Base-by-base conservation (phyloP, 1,284 basidiomycete genomes). In the Cutaneotrichosporon mucoides region DNA sequence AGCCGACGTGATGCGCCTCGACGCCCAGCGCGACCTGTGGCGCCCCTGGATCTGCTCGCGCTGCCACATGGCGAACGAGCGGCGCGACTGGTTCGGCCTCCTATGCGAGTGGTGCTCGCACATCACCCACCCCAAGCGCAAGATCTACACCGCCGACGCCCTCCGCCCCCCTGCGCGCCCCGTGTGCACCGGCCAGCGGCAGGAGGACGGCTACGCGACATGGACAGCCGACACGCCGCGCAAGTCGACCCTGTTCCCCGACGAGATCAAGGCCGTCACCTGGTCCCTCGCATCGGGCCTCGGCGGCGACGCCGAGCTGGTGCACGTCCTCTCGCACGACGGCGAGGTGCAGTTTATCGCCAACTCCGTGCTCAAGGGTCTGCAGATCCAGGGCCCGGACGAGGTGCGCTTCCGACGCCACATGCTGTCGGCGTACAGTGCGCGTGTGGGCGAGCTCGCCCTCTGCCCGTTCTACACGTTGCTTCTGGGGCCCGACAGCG, bases 401-500 rank as follows among this genome's bases (percentile, higher is more conserved):
- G 59, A 61, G 45, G 51, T 69, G 5, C 65, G 61, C 0, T 60
- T 76, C 6, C 57, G 53, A 36, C 54, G 73, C 35, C 64, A 65
- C 24, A 51, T 57, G 15, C 53, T 62, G 36, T 45, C 55, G 5
- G 49, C 57, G 1, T 58, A 50, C 1, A 62, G 44, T 8, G 43
- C 49, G 2, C 53, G 54, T 4, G 34, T 44, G 1, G 53, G 65
- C 6, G 71, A 75, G 15, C 55, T 61, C 8, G 59, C 60, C 9
- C 56, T 73, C 7, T 72, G 68, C 1, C 70, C 69, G 0, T 73
- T 75, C 64, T 76, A 73, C 62, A 76, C 74, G 5, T 62, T 68
- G 8, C 54, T 65, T 6, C 60, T 52, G 37, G 69, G 74, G 11
- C 61, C 69, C 8, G 63, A 66, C 6, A 35, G 58, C 6, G 60